Evolutionary conservation across 2,329 filamentous ascomycete genomes (phyloP), one percentile per base, ranked within the genome.

Genomic region (Ophiobolus disseminans): DNA sequence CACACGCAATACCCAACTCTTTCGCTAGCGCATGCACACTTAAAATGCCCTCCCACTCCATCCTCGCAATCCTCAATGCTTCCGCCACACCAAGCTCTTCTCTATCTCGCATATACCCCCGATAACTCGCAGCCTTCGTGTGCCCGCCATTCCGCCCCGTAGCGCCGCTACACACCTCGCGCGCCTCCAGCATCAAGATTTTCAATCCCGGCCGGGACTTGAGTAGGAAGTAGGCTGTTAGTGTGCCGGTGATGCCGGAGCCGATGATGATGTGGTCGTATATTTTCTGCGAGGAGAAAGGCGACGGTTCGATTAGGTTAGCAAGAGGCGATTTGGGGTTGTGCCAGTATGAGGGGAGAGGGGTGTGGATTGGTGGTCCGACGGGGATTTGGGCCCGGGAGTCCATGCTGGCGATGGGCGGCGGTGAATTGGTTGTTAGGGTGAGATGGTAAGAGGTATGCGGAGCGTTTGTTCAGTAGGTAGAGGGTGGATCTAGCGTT

Each of bases 21-120:
- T 65, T 62, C 0, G 82, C 81, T 50, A 87, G 80, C 0, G 63
- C 67, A 59, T 86, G 84, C 8, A 84, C 78, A n/a, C 77, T 78
- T 20, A 74, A 68, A 45, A 87, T 82, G 44, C 75, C 76, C 2
- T 62, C 68, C 41, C 71, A 71, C 50, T 77, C 74, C 28, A 78
- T 41, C 11, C 71, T 57, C 2, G 70, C 73, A 23, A 77, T 75
- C 45, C 65, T 73, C 32, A 76, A 68, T 2, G 84, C 84, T 36
- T 78, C 76, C 1, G 73, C 72, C 13, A 73, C 70, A 8, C 82
- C 82, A n/a, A 79, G 66, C 5, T 71, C 62, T 10, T 70, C 50
- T 2, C 71, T 68, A 57, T 85, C 77, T 23, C 76, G 69, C 3
- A 75, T 51, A 52, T 85, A 86, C 14, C 76, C 77, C 19, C 80